These are phyloP conservation scores for Phytophthora brassicae DNA, from an alignment of 352 stramenopile species.

Conservation along the genomic window DNA sequence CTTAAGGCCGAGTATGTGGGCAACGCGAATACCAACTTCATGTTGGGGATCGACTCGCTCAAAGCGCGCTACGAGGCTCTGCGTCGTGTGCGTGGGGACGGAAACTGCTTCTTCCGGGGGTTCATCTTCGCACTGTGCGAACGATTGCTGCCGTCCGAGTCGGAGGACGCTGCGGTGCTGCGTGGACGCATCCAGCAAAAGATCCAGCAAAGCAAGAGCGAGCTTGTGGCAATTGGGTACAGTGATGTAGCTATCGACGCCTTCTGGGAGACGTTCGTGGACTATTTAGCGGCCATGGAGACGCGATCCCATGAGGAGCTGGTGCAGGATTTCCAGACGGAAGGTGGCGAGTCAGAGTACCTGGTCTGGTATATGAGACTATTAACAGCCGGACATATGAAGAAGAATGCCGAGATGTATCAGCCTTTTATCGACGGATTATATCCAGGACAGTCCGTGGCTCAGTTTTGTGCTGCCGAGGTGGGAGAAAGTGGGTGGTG, in stretches of 20 bases:
- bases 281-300: slow-evolving; percentile 84
- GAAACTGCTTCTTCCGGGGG: slow-evolving; percentile 92
- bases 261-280: slow-evolving; percentile 93
- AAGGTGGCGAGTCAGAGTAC: slow-evolving; percentile 86
- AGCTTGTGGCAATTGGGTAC: slow-evolving; percentile 87
- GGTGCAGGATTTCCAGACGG: slow-evolving; percentile 83
- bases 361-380: slow-evolving; percentile 90
- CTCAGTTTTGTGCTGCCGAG: slow-evolving; percentile 82
- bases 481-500: slow-evolving; percentile 18
- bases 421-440: slow-evolving; percentile 89
- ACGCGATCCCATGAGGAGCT: slow-evolving; percentile 68
- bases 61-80: slow-evolving; percentile 70
- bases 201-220: slow-evolving; percentile 68
- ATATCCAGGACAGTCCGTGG: slow-evolving; percentile 78
- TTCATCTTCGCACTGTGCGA: slow-evolving; percentile 91
- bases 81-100: slow-evolving; percentile 85
- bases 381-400: slow-evolving; percentile 83
- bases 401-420: slow-evolving; percentile 87
- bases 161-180: slow-evolving; percentile 30
- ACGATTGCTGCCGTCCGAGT: slow-evolving; percentile 44
- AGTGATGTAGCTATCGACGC: slow-evolving; percentile 91
- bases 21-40: slow-evolving; percentile 76
- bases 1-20: slow-evolving; percentile 73
- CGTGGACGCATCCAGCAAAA: slow-evolving; percentile 50
- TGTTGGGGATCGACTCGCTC: slow-evolving; percentile 67